These are phyloP conservation scores for Termitomyces sp. DNA, from an alignment of 768 basidiomycete species.

Conservation along the genomic window DNA sequence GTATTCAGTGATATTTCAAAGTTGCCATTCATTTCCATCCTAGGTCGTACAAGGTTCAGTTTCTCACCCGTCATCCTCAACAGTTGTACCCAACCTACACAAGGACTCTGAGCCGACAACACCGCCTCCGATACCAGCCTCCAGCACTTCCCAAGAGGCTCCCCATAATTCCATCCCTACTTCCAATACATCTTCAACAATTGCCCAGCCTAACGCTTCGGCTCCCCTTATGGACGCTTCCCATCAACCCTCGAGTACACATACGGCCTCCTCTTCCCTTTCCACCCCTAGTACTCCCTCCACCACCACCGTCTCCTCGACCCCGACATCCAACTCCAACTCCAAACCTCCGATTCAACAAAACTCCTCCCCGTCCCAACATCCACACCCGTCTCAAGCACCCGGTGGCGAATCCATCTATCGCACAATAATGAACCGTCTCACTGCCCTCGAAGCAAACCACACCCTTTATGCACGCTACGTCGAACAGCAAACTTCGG, in stretches of 20 bases:
- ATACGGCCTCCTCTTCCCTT: not conserved
- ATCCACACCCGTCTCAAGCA: constrained; percentile 16
- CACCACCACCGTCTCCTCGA: not conserved
- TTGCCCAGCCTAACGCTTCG: not conserved
- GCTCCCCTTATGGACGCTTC: not conserved
- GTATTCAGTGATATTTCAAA: not conserved
- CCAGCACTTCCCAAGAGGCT: not conserved
- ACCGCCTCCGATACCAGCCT: not conserved
- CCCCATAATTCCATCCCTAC: not conserved
- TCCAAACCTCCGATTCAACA: not conserved
- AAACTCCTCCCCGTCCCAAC: constrained; percentile 8
- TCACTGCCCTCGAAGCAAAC: constrained; percentile 81
- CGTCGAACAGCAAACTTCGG: constrained; percentile 83
- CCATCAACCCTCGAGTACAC: not conserved
- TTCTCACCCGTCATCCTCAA: not conserved
- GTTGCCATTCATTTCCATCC: not conserved
- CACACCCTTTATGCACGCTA: constrained; percentile 82
- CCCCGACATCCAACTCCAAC: not conserved
- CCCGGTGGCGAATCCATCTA: constrained; percentile 87
- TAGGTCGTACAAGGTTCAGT: not conserved
- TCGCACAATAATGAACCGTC: constrained; percentile 91
- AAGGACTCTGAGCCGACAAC: not conserved
- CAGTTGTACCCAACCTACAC: not conserved
- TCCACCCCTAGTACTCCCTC: not conserved
- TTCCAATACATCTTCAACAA: not conserved